Percentiles rank a stretch among this genome's conserved stretches.
These are phyloP conservation scores for Lagerstroemia speciosa DNA, from an alignment of 345 rosid genomes.

Conservation along the genomic window DNA sequence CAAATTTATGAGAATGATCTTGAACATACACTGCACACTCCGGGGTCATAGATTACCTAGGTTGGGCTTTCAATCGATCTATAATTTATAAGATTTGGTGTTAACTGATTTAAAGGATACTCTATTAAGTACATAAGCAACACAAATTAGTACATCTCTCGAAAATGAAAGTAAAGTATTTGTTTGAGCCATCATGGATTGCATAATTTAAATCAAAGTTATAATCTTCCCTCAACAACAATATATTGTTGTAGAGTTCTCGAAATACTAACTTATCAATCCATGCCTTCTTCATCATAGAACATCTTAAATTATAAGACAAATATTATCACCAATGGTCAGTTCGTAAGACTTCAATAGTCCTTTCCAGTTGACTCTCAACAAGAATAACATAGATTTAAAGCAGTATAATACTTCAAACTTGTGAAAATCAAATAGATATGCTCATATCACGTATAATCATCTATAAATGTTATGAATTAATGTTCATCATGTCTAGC, in stretches of 20 bases:
- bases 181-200: neutral
- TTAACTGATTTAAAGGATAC: neutral
- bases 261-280: conserved; percentile 1
- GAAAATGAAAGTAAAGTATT: neutral
- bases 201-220: neutral
- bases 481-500: too few species aligned
- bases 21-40: neutral
- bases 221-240: neutral
- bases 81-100: neutral
- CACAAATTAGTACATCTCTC: neutral
- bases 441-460: too few species aligned
- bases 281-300: too few species aligned
- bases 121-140: neutral
- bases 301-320: conserved; percentile 3
- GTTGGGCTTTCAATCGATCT: neutral
- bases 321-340: neutral
- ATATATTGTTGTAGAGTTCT: conserved; percentile 4
- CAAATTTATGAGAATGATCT: neutral
- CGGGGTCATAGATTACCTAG: neutral
- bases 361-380: too few species aligned
- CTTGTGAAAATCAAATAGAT: too few species aligned
- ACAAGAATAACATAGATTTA: too few species aligned
- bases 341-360: neutral
- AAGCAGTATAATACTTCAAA: too few species aligned
- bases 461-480: too few species aligned